Percentiles rank a stretch among this genome's conserved stretches.
These are phyloP conservation scores for Kodamaea derodonti DNA, from an alignment of 1,139 yeast species.

Conservation along the genomic window DNA sequence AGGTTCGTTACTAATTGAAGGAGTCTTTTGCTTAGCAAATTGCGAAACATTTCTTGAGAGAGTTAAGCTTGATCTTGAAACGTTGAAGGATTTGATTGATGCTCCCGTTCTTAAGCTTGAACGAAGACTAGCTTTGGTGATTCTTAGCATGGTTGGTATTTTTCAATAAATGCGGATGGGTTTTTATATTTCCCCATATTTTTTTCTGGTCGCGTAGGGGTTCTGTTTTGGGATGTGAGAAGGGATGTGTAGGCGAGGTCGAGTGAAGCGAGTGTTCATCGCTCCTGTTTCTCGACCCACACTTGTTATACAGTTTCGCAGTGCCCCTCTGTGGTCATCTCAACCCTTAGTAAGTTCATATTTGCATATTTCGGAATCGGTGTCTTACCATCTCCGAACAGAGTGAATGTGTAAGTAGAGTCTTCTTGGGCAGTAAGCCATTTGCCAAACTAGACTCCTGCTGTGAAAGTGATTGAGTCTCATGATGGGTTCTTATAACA, in stretches of 20 bases:
- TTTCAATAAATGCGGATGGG: background rate
- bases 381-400: too few species aligned
- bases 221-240: background rate
- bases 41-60: conserved; percentile 34
- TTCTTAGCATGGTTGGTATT: background rate
- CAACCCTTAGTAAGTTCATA: too few species aligned
- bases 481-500: too few species aligned
- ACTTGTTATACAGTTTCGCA: too few species aligned
- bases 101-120: background rate
- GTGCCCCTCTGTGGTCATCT: too few species aligned
- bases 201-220: background rate
- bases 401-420: too few species aligned
- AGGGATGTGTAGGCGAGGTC: background rate
- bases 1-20: conserved; percentile 61
- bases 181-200: background rate
- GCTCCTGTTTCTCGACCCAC: too few species aligned
- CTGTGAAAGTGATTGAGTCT: too few species aligned
- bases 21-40: conserved; percentile 47
- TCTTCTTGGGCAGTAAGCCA: too few species aligned
- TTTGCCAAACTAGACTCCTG: too few species aligned
- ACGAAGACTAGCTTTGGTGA: background rate
- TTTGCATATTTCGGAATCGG: too few species aligned
- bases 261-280: background rate
- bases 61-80: background rate
- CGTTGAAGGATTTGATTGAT: background rate